Evolutionary conservation across 768 basidiomycete species (phyloP).

Genomic region (Amanita pallidorosea): DNA sequence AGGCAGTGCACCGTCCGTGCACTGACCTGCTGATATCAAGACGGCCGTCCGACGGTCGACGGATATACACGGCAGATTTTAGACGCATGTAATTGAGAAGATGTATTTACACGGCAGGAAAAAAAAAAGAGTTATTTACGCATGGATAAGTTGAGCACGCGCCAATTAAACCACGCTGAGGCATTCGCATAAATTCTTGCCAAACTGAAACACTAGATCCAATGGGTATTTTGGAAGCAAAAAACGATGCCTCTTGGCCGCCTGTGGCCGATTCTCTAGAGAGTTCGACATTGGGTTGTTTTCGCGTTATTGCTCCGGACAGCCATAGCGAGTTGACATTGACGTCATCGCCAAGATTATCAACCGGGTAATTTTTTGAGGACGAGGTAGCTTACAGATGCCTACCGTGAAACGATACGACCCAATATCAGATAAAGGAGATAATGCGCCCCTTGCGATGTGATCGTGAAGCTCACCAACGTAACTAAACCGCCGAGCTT

Average conservation of each 20-base stretch:
- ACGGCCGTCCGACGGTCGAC: too few species aligned
- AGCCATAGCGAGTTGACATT: neutral
- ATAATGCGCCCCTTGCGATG: neutral
- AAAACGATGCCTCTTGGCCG: neutral
- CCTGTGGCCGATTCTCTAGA: neutral
- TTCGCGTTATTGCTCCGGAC: neutral
- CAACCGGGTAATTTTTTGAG: neutral
- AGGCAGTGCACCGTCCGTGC: too few species aligned
- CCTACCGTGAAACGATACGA: neutral
- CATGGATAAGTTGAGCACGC: too few species aligned
- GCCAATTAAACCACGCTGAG: too few species aligned
- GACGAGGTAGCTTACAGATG: conserved; percentile 1
- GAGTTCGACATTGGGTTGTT: neutral
- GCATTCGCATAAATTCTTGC: too few species aligned
- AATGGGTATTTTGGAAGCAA: neutral
- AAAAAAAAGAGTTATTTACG: too few species aligned
- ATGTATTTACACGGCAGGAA: too few species aligned
- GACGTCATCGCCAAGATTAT: neutral
- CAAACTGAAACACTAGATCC: too few species aligned
- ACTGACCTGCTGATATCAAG: too few species aligned
- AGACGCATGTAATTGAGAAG: too few species aligned
- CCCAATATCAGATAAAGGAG: neutral
- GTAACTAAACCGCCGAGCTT: neutral
- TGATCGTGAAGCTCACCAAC: neutral
- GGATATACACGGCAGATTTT: too few species aligned